These are phyloP conservation scores for Kodamaea hsintzibuensis DNA, from an alignment of 805 yeast genomes.

Conservation along the genomic window DNA sequence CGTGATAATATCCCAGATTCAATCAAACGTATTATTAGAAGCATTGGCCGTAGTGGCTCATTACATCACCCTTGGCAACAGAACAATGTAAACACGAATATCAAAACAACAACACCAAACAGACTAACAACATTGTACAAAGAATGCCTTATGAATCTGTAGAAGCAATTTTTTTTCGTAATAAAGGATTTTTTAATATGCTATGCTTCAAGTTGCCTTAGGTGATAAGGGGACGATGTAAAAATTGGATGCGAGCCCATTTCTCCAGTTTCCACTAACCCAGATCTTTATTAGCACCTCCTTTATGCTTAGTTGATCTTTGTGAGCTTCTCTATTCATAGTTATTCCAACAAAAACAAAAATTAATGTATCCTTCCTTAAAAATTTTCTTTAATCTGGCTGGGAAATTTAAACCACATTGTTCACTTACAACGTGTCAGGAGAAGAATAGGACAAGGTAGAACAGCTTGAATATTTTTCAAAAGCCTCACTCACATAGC, in stretches of 20 bases:
- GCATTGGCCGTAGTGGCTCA: background rate
- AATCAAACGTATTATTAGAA: background rate
- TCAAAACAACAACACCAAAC: background rate
- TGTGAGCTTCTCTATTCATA: background rate
- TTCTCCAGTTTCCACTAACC: background rate
- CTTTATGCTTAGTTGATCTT: background rate
- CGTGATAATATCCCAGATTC: background rate
- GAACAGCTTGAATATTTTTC: background rate
- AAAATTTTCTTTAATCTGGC: slow-evolving; percentile 5
- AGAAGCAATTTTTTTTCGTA: background rate
- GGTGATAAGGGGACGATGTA: background rate
- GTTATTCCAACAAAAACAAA: background rate
- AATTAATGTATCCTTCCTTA: background rate
- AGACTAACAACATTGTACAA: background rate
- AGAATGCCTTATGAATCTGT: background rate
- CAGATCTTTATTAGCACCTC: background rate
- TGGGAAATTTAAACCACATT: slow-evolving; percentile 1
- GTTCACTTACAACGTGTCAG: slow-evolving; percentile 1
- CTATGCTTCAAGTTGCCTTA: background rate
- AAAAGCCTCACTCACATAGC: background rate
- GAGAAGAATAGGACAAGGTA: slow-evolving; percentile 4
- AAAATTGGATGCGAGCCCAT: background rate
- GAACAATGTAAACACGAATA: background rate
- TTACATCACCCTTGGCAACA: background rate
- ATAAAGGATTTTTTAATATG: background rate